Evolutionary conservation across 495 filamentous ascomycete species (phyloP), one percentile per base, ranked within the genome.

Genomic region (Venustampulla echinocandica): DNA sequence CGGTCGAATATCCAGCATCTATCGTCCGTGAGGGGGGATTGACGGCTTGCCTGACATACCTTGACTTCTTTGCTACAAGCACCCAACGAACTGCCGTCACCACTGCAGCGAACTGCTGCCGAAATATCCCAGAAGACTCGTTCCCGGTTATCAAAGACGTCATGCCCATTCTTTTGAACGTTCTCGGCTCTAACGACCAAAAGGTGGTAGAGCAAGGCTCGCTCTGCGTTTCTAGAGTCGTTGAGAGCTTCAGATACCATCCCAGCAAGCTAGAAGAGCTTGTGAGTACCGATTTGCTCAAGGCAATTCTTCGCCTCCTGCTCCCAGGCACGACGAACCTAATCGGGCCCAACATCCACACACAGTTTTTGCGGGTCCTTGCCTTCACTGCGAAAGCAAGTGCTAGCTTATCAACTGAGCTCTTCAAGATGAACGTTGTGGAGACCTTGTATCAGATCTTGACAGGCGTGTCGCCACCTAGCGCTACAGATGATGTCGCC

Each of bases 391-490:
- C 89, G 10, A 85, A 83, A 44, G 87, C 87, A 2, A 97, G 93
- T 60, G 86, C 93, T 22, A 75, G 71, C 5, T 65, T 96, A 34
- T 95, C 93, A 11, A 84, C 85, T 14, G 90, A 94, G 55, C 71
- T 99, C 10, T 80, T 99, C 61, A 93, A 89, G 66, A 87, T 96
- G 83, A 87, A 95, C 57, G 84, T 99, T 35, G 92, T 97, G 14
- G 92, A 99, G 61, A 99, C 92, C 1, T 74, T 99, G 10, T 97
- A 95, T 62, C 92, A 99, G 62, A 99, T 97, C 28, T 66, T 99
- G 49, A 99, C 93, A 1, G 92, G 93, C 25, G 85, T 99, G 0
- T 99, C 92, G 0, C 86, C 92, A 5, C 92, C 92, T 18, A 76
- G 69, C 53, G 84, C 84, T 33, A 74, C 73, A 4, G 86, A 93